These are phyloP conservation scores for Arachis stenosperma DNA, from an alignment of 306 rosid genomes.

Conservation along the genomic window DNA sequence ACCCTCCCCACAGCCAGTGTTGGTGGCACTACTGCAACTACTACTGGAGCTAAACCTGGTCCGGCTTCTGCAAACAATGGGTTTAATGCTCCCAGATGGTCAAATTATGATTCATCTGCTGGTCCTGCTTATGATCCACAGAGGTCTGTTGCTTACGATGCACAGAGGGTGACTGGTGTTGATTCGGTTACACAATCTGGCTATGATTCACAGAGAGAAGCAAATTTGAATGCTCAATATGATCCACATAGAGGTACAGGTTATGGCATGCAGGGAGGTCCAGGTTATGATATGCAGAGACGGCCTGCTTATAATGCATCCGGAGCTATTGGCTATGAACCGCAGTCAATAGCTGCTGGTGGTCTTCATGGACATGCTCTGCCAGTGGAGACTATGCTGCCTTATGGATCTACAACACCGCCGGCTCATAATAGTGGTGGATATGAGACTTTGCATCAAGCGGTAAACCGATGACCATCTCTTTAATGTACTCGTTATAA, in stretches of 20 bases:
- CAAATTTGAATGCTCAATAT: slow-evolving; percentile 50
- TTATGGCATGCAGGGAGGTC: slow-evolving; percentile 48
- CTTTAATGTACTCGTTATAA: no score
- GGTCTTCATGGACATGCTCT: slow-evolving; percentile 61
- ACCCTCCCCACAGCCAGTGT: slow-evolving; percentile 44
- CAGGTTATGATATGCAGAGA: slow-evolving; percentile 48
- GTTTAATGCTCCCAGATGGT: slow-evolving; percentile 53
- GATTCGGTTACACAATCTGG: slow-evolving; percentile 54
- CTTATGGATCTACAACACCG: slow-evolving; percentile 67
- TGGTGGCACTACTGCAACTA: slow-evolving; percentile 33
- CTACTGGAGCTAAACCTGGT: slow-evolving; percentile 63
- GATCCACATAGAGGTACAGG: slow-evolving; percentile 56
- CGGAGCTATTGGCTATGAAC: slow-evolving; percentile 48
- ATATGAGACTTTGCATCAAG: slow-evolving; percentile 58
- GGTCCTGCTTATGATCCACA: slow-evolving; percentile 63
- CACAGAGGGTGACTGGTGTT: slow-evolving; percentile 59
- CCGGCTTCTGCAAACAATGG: slow-evolving; percentile 47
- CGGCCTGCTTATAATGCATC: slow-evolving; percentile 49
- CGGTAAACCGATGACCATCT: slow-evolving; percentile 65
- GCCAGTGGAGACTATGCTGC: slow-evolving; percentile 49
- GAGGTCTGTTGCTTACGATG: slow-evolving; percentile 50
- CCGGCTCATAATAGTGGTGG: slow-evolving; percentile 60
- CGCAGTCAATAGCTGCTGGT: slow-evolving; percentile 61
- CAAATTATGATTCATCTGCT: slow-evolving; percentile 52
- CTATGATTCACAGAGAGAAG: slow-evolving; percentile 50